phyloP scores from a whole-genome alignment of 2,329 filamentous ascomycete genomes.

The Trichoderma breve region DNA sequence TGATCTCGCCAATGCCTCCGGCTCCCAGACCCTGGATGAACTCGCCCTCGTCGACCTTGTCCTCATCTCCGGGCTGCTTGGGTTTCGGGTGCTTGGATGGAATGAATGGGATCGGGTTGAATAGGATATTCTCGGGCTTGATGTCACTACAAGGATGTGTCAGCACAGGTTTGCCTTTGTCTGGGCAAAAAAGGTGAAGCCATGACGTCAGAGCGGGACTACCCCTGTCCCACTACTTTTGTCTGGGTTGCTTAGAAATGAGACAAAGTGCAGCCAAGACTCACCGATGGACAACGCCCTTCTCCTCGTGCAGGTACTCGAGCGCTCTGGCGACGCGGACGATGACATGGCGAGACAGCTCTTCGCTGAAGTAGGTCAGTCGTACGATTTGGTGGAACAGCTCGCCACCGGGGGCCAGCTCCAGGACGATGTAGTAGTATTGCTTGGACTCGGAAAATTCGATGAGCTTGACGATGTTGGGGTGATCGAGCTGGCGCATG shows the following conservation, averaged over 20 bases:
- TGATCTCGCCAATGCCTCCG: slow-evolving; percentile 91
- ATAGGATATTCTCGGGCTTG: slow-evolving; percentile 96
- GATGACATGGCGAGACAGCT: slow-evolving; percentile 92
- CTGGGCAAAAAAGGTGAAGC: slow-evolving; percentile 20
- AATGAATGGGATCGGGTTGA: slow-evolving; percentile 79
- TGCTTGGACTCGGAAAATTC: slow-evolving; percentile 91
- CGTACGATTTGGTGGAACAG: slow-evolving; percentile 98
- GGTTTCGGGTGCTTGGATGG: slow-evolving; percentile 80
- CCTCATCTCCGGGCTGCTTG: slow-evolving; percentile 83
- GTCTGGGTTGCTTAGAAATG: slow-evolving; percentile 11
- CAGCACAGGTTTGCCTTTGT: slow-evolving; percentile 7
- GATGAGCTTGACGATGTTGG: slow-evolving; percentile 90
- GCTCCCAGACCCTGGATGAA: slow-evolving; percentile 78
- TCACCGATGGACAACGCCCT: slow-evolving; percentile 94
- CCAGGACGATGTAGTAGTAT: slow-evolving; percentile 96
- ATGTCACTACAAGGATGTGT: slow-evolving; percentile 67
- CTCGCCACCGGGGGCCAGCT: slow-evolving; percentile 92
- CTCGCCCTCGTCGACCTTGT: slow-evolving; percentile 95
- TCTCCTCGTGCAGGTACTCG: slow-evolving; percentile 90
- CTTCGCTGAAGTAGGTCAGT: slow-evolving; percentile 97
- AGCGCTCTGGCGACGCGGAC: slow-evolving; percentile 91
- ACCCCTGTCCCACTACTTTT: slow-evolving; percentile 2
- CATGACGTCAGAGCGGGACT: slow-evolving; percentile 27
- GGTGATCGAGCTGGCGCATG: slow-evolving; percentile 94
- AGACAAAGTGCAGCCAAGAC: slow-evolving; percentile 32